Evolutionary conservation across 495 filamentous ascomycete genomes (phyloP).

Genomic region (Hamigera avellanea): DNA sequence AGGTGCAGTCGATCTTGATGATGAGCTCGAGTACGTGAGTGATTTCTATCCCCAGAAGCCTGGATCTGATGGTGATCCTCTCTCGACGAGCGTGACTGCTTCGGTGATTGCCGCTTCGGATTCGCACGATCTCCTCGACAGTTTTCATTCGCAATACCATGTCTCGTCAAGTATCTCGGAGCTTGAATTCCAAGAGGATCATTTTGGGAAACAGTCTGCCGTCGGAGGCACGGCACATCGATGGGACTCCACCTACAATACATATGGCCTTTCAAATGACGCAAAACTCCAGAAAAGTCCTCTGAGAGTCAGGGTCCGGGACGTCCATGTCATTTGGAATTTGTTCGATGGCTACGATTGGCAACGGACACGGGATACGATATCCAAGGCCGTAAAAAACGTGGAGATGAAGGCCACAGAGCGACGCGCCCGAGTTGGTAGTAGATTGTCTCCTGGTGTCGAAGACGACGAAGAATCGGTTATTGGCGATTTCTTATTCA

Average conservation of each 20-base stretch:
- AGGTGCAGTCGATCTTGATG: constrained; percentile 23
- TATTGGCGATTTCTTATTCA: constrained; percentile 93
- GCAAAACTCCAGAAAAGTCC: constrained; percentile 55
- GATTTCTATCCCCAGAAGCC: constrained; percentile 44
- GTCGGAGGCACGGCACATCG: constrained; percentile 59
- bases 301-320: constrained; percentile 64
- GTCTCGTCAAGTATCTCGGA: constrained; percentile 36
- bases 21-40: constrained; percentile 52
- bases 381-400: constrained; percentile 74
- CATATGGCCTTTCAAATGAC: constrained; percentile 55
- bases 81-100: constrained; percentile 30
- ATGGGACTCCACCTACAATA: constrained; percentile 66
- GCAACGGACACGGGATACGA: constrained; percentile 74
- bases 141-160: constrained; percentile 46
- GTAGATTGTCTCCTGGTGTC: constrained; percentile 30
- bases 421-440: constrained; percentile 40
- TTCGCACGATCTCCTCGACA: constrained; percentile 50
- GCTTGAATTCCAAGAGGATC: constrained; percentile 67
- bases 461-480: constrained; percentile 72
- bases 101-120: constrained; percentile 16
- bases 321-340: constrained; percentile 95
- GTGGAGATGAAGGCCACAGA: constrained; percentile 75
- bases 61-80: constrained; percentile 24
- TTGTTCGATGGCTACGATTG: constrained; percentile 97
- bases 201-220: constrained; percentile 54